Percentiles rank a stretch among this genome's conserved stretches.
Conservation (phyloP, 352 stramenopile species). For the Phytophthora ramorum region DNA sequence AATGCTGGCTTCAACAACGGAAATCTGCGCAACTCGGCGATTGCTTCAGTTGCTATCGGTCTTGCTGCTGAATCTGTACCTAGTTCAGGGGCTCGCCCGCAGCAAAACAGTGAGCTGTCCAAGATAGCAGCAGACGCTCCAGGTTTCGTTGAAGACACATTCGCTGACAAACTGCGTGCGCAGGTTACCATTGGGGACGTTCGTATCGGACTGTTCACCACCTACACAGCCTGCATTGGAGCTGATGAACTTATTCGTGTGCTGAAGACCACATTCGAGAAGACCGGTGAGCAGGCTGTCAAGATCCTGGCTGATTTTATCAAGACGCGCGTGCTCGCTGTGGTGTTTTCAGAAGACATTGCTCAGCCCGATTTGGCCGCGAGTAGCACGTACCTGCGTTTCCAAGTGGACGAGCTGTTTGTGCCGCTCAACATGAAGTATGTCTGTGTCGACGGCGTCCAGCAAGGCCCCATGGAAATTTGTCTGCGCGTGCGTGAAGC, state of each 20-base stretch:
- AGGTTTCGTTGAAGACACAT: constrained; percentile 59
- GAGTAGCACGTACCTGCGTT: constrained; percentile 72
- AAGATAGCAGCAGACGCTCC: constrained; percentile 45
- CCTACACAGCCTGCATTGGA: constrained; percentile 65
- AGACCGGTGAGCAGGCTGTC: constrained; percentile 50
- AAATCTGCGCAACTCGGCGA: constrained; percentile 61
- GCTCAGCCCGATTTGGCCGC: constrained; percentile 53
- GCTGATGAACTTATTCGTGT: constrained; percentile 55
- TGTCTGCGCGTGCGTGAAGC: constrained; percentile 71
- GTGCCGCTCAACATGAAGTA: constrained; percentile 86
- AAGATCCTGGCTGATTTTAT: constrained; percentile 55
- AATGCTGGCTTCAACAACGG: constrained; percentile 51
- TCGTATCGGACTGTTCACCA: constrained; percentile 78
- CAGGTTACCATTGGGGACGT: constrained; percentile 65
- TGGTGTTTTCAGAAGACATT: constrained; percentile 64
- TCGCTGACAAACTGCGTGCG: constrained; percentile 70
- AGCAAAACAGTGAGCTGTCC: constrained; percentile 46
- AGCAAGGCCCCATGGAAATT: constrained; percentile 70
- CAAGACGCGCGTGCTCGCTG: constrained; percentile 52
- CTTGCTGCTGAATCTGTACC: constrained; percentile 52
- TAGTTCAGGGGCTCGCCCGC: constrained; percentile 34
- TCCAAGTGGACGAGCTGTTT: constrained; percentile 88
- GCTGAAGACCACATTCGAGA: constrained; percentile 68
- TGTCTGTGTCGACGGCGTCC: constrained; percentile 51
- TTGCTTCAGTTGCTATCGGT: constrained; percentile 59